Base-by-base conservation (phyloP, 306 rosid species). In the Corylus avellana region DNA sequence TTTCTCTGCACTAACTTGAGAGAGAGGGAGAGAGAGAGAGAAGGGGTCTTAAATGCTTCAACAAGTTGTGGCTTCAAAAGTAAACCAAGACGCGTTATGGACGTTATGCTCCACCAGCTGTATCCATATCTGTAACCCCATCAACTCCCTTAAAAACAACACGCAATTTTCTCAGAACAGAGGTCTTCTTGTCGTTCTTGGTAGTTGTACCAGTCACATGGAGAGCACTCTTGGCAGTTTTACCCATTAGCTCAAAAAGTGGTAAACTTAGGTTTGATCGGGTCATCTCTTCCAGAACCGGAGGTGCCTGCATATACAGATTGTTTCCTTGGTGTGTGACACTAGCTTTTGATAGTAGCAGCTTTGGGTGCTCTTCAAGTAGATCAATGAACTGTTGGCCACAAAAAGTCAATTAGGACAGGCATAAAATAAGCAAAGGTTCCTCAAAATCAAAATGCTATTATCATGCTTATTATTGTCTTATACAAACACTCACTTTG, bases 241-340 rank as follows among this genome's bases (percentile, higher is more conserved):
- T 89, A 54, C 90, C 98, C 90, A 95, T 91, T 76, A 91, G 85
- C 9, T 93, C 88, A 74, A 87, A 95, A 77, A 95, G 90, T 63
- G 89, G 57, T 42, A 78, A 37, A 72, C 84, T 77, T 79, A 95
- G 85, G 87, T 95, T 95, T 35, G 98, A 89, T 83, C 97, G 79
- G 70, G 99, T 95, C 99, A 95, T 91, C 87, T 95, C 98, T 83
- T 95, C 99, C 85, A 95, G 87, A 9, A 93, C 89, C 4, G 96
- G 97, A 20, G 98, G 99, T 7, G 98, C 98, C 84, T 95, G 98
- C 98, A 95, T 93, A 89, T 91, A 93, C 13, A 93, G 84, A 84
- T 87, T 95, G 90, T 88, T 91, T 76, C 98, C 96, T 82, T 80
- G 80, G 73, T 91, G 92, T 6, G 89, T 81, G 72, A 95, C 70